A percentile compares a stretch with the other conserved stretches of the same genome.
phyloP scores from a whole-genome alignment of 371 early-diverging fungal species.

The Mortierella sp. region DNA sequence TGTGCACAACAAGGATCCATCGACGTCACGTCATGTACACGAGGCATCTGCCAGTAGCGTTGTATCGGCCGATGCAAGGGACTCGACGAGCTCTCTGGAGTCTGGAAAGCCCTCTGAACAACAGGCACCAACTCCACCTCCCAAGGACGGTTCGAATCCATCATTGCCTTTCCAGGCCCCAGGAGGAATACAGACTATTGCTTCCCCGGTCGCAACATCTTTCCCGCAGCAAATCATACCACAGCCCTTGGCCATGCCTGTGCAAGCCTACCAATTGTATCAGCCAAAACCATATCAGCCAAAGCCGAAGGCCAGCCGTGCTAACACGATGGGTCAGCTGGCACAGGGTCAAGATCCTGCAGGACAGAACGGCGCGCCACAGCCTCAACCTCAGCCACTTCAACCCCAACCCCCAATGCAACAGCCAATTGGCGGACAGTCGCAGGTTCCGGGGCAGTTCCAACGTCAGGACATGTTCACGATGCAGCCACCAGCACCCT shows the following conservation, averaged over 20 bases:
- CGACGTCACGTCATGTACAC: constrained; percentile 24
- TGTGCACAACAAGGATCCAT: neutral
- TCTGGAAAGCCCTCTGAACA: constrained; percentile 20
- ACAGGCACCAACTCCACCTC: constrained; percentile 38
- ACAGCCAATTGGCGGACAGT: neutral
- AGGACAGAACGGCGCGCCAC: neutral
- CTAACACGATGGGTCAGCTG: constrained; percentile 10
- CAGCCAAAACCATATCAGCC: constrained; percentile 52
- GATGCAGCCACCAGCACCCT: constrained; percentile 8
- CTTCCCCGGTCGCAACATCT: neutral
- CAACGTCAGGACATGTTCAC: neutral
- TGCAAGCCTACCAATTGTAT: constrained; percentile 43
- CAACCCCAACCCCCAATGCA: constrained; percentile 7
- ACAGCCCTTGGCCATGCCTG: constrained; percentile 33
- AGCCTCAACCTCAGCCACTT: neutral
- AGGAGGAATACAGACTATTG: neutral
- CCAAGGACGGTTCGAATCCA: constrained; percentile 22
- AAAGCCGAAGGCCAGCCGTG: constrained; percentile 34
- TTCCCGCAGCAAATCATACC: constrained; percentile 32
- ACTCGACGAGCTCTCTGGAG: constrained; percentile 27
- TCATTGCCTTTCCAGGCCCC: constrained; percentile 26
- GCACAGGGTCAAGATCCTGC: neutral
- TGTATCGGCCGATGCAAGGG: constrained; percentile 19
- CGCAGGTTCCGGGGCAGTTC: constrained; percentile 2
- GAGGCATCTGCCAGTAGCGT: constrained; percentile 27